Evolutionary conservation across 2,329 filamentous ascomycete genomes (phyloP), one percentile per base, ranked within the genome.

Genomic region (Sphaerulina vaccinii): DNA sequence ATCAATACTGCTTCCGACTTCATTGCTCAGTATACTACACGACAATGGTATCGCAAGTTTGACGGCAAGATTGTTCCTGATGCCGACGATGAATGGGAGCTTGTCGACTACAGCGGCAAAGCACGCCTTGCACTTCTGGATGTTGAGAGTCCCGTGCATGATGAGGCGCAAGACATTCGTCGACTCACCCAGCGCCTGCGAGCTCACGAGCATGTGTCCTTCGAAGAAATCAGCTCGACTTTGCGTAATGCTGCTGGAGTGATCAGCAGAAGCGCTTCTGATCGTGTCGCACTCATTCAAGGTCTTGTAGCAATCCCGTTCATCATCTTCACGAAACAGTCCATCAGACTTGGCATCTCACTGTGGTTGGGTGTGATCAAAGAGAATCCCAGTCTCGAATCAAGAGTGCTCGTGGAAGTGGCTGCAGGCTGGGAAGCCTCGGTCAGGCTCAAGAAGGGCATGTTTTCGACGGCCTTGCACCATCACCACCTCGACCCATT

Each of bases 361-460:
- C 76, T 99, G 5, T 99, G 93, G 93, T 83, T 96, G 55, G 93
- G 93, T 21, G 88, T 97, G 11, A 95, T 97, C 65, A 93, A 97
- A 63, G 93, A 99, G 69, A 97, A 96, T 64, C 88, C 91, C 2
- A 81, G 82, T 50, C 85, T 96, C 71, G 90, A 96, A 69, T 82
- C 92, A 7, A 85, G 90, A 55, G 83, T 99, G 50, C 73, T 99
- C 24, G 85, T 84, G 46, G 90, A 95, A 67, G 88, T 97, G 62
- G 86, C 87, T 8, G 87, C 93, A 65, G 88, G 92, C 57, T 99
- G 92, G 89, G 92, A 97, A 70, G 78, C 80, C 51, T 93, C 87
- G 3, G 84, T 96, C 39, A 81, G 88, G 52, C 85, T 82, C 61
- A 83, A 82, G 56, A 80, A 86, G 46, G 93, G 93, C 9, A 79